Evolutionary conservation across 768 basidiomycete species (phyloP), one percentile per base, ranked within the genome.

Genomic region (Termitomyces sp.): DNA sequence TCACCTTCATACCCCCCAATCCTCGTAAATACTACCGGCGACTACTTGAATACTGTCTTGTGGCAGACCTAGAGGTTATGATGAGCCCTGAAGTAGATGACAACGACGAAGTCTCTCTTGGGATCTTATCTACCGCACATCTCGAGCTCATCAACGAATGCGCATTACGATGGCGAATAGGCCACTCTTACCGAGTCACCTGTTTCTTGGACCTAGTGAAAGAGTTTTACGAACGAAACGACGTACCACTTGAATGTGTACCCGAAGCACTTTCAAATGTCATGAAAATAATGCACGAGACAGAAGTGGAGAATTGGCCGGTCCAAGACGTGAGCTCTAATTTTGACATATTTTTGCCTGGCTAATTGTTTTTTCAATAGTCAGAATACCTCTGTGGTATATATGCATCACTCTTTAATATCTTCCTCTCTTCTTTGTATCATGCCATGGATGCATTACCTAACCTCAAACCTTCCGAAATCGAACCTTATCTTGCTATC

Each of bases 221-320:
- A 61, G 85, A 88, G 52, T 87, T 94, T 68, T 97, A 89, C 68
- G 91, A 95, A 73, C 83, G 89, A 36, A 88, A 90, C 61, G 88
- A 94, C 62, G 92, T 98, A 6, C 97, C 97, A 2, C 76, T 96
- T 68, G 96, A 96, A 67, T 98, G 97, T 71, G 85, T 98, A 54
- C 90, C 90, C 0, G 97, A 98, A 71, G 96, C 92, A 12, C 72
- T 97, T 49, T 81, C 85, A 47, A 85, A 84, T 58, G 81, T 96
- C 20, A 73, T 79, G 20, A 90, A 89, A 68, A 84, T 87, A 11
- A 77, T 86, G 66, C 77, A 81, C 37, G 93, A 95, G 61, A 81
- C 80, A 34, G 84, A 88, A 8, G 67, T 91, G 2, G 84, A 88
- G 20, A 78, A 83, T 46, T 98, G 97, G 96, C 80, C 90, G 2